Percentiles rank a stretch among this genome's conserved stretches.
Evolutionary conservation across 352 stramenopile genomes (phyloP).

Genomic region (Globisporangium megalacanthum): DNA sequence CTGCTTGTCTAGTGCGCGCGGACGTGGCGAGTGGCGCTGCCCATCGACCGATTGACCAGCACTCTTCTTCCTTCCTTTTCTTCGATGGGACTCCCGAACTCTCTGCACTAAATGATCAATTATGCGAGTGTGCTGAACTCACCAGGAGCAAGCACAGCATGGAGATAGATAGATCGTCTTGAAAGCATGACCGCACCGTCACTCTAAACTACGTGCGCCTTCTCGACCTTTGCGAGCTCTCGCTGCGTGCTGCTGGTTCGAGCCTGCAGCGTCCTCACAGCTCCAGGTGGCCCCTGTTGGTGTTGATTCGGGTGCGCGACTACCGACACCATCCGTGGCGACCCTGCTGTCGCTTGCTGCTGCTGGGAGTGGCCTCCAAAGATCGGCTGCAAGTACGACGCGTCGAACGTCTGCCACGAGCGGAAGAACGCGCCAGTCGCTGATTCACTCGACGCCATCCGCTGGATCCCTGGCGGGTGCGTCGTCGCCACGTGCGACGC

Average conservation of each 20-base stretch:
- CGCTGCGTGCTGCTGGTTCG: conserved; percentile 11
- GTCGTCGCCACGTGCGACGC: neutral
- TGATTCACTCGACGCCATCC: conserved; percentile 30
- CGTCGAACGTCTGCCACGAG: conserved; percentile 75
- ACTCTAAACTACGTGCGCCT: conserved; percentile 37
- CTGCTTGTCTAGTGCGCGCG: neutral
- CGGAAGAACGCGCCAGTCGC: conserved; percentile 63
- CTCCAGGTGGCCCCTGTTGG: conserved; percentile 13
- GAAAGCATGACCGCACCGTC: neutral
- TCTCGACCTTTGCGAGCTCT: conserved; percentile 31
- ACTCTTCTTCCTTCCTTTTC: no score
- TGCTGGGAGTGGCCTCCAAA: conserved; percentile 52
- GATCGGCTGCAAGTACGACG: conserved; percentile 73
- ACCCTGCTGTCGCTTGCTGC: conserved; percentile 15
- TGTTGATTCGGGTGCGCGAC: conserved; percentile 11
- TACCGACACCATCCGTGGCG: conserved; percentile 3
- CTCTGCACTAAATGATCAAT: no score
- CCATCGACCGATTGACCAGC: no score
- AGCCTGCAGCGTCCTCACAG: neutral
- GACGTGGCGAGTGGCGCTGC: no score
- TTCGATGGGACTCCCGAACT: no score
- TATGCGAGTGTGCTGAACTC: no score
- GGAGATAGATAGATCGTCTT: neutral
- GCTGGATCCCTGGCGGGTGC: conserved; percentile 23
- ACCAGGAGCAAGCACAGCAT: no score